Base-by-base conservation (phyloP, 305 asterid genomes). In the Caryopteris hybrid region DNA sequence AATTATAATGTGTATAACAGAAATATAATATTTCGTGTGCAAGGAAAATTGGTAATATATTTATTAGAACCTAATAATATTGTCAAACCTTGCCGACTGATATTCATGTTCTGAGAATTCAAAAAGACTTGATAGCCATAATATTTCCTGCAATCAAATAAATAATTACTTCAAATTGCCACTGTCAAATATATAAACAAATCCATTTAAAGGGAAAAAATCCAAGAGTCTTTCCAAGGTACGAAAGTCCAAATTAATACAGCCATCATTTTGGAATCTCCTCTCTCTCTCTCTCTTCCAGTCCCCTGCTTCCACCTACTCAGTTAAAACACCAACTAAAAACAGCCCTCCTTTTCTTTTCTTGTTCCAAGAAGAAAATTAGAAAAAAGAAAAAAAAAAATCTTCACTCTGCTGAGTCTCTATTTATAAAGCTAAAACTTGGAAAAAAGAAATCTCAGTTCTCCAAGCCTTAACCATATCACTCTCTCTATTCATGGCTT, bases 401-500 rank as follows among this genome's bases (percentile, higher is more conserved):
- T 1, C 10, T 48, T 47, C 47, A 20, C 33, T 54, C 60, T 8
- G 1, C 12, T n/a, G n/a, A 55, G 27, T 38, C 42, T 31, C 60
- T 61, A 51, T 41, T 34, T 57, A 63, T 56, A 73, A 66, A 56
- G 6, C 56, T 27, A 60, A 52, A 59, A 20, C 4, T 12, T 0
- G 3, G 14, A 16, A 59, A 21, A 21, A 56, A 4, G 2, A n/a
- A 36, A 16, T 2, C 42, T 39, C 16, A 23, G 66, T 9, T 29
- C 47, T 33, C 2, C 14, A 3, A 57, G 1, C 0, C 47, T 12
- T 6, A 57, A n/a, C n/a, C n/a, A n/a, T n/a, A n/a, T n/a, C 25
- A 5, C 17, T 8, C 16, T n/a, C 45, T 8, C 27, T n/a, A 17
- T 43, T 18, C 69, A 89, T 88, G 96, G 89, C 81, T n/a, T 64